Evolutionary conservation across 345 rosid genomes (phyloP), one percentile per base, ranked within the genome.

Genomic region (Arabis alpina): DNA sequence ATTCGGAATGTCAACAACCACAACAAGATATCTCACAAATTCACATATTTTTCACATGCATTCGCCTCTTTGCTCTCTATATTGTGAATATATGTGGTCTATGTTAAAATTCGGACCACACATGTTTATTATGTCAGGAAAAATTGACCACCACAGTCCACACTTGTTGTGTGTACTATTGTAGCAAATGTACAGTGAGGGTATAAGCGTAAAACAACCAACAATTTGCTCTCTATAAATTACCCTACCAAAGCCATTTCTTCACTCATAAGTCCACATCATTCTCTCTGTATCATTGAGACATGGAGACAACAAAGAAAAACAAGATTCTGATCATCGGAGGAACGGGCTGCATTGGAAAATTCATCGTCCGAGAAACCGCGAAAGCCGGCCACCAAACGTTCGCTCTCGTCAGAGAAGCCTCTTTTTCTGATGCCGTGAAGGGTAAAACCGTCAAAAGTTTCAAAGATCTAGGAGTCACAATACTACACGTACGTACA

Each of bases 291-390:
- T 36, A 36, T 2, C 10, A 36, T 36, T 36, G 10, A 8, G 40
- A 61, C 43, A 67, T 63, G 54, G 12, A 8, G 47, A n/a, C 36
- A 37, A 66, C 51, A 4, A 34, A 15, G 54, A 79, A 69, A 54
- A 79, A 76, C 64, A 79, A 64, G 78, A 53, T 79, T 19, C 30
- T 79, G 65, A 39, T 79, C n/a, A 79, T 79, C 45, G 82, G 82
- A 75, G 79, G 53, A 3, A 75, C 82, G 6, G 76, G 79, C n/a
- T 54, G 55, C 62, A 51, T 65, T 6, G 76, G 82, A 10, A 71
- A 61, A 24, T 61, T 52, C 66, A 47, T 79, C 5, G 79, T 79
- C 1, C 60, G 69, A 55, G 72, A 42, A 14, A 78, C 72, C 15
- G 71, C 66, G 1, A 73, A 71, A 15, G 40, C 77, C 3, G 79